Evolutionary conservation across 1,284 basidiomycete species (phyloP).

Genomic region (Tausonia pullulans): DNA sequence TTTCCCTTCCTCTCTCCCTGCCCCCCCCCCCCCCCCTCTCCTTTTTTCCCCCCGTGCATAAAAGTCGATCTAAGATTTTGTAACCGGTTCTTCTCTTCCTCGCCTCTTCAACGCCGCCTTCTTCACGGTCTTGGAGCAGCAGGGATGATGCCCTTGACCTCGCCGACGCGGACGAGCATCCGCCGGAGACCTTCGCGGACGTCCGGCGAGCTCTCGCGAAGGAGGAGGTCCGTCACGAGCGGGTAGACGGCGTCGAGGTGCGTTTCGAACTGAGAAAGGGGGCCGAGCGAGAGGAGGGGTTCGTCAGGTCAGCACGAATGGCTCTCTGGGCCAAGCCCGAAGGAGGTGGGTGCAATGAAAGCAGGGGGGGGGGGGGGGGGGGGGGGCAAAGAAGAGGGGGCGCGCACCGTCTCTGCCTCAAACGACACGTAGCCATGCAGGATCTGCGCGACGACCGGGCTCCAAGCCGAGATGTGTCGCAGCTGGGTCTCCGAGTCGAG

Average conservation of each 20-base stretch:
- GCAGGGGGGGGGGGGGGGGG: slow-evolving; percentile 16
- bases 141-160: background rate
- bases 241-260: slow-evolving; percentile 82
- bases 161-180: slow-evolving; percentile 47
- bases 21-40: no score
- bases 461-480: slow-evolving; percentile 96
- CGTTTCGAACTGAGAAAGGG: slow-evolving; percentile 52
- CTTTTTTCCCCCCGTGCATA: no score
- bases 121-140: no score
- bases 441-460: slow-evolving; percentile 89
- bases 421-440: slow-evolving; percentile 80
- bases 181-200: slow-evolving; percentile 63
- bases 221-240: slow-evolving; percentile 65
- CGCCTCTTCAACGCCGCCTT: no score
- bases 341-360: background rate
- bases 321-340: background rate
- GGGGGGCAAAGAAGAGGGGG: slow-evolving; percentile 19
- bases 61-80: no score
- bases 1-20: no score
- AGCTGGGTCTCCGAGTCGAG: slow-evolving; percentile 82
- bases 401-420: slow-evolving; percentile 76
- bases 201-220: slow-evolving; percentile 66
- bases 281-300: background rate
- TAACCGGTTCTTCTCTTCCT: no score
- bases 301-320: background rate